Base-by-base conservation (phyloP, 441 rosid genomes). In the Corymbia citriodora region DNA sequence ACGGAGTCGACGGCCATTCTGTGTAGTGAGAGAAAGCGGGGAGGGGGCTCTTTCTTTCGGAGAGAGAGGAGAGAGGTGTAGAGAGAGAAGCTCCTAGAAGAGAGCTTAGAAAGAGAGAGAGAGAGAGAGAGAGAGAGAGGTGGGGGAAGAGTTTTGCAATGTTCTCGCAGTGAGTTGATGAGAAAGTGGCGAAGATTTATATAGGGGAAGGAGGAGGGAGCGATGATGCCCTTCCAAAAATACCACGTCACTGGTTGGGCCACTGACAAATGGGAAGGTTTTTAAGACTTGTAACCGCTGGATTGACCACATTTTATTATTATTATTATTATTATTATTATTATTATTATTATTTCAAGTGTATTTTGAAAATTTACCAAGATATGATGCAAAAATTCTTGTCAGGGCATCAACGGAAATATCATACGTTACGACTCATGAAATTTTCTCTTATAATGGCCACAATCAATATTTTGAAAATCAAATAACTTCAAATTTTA, bases 1-100 rank as follows among this genome's bases (percentile, higher is more conserved):
- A 89, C 89, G 21, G 97, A 93, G 72, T 96, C 99, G 57, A 97
- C 98, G 2, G 98, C 99, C 99, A 97, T 97, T 88, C 89, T 45
- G 15, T 14, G 72, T 9, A 6, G 88, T 11, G n/a, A 53, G 57
- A 59, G 8, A 61, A 40, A 79, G 72, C 52, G 13, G 83, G 21
- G 87, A 31, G 40, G 74, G 27, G 74, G 17, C 18, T 70, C 55
- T 88, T 81, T 70, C 55, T 88, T 81, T 55, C 50, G 11, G 68
- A 50, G 21, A 18, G 36, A 9, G 31, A 23, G 12, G 5, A 23
- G 54, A 52, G 31, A 1, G 63, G 59, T 81, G 27, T 7, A 23
- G 55, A 36, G 49, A 72, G 49, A 72, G 13, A 27, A 74, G 83
- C 83, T 74, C 83, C 83, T 11, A 23, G 83, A 21, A 49, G 12